Conservation (phyloP, 2,329 filamentous ascomycete genomes). For the Penicillium sp. region DNA sequence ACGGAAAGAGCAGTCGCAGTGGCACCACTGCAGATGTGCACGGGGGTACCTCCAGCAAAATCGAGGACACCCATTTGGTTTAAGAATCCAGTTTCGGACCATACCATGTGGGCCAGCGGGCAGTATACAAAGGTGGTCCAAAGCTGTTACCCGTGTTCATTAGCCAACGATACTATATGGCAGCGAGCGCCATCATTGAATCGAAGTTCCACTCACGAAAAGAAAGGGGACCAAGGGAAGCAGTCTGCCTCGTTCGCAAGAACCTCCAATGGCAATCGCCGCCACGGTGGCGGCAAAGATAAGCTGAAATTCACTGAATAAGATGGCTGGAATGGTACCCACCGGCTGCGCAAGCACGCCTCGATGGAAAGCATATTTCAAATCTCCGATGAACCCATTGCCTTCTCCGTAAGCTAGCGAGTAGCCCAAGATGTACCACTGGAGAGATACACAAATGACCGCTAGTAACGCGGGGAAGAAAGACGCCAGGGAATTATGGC, state of each 20-base stretch:
- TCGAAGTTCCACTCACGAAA: constrained; percentile 28
- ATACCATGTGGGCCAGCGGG: constrained; percentile 52
- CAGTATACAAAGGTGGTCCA: constrained; percentile 53
- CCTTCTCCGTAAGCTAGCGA: constrained; percentile 52
- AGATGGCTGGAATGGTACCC: constrained; percentile 51
- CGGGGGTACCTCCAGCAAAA: constrained; percentile 49
- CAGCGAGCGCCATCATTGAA: too few relatives aligned
- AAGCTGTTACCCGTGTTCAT: constrained; percentile 29
- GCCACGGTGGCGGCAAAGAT: constrained; percentile 54
- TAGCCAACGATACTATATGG: not conserved
- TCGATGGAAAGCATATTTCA: constrained; percentile 48
- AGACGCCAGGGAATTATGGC: constrained; percentile 50
- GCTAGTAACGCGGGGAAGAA: constrained; percentile 51
- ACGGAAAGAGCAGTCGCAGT: constrained; percentile 46
- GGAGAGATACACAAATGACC: constrained; percentile 51
- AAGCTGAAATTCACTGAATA: constrained; percentile 55
- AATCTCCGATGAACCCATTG: constrained; percentile 46
- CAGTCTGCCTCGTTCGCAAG: constrained; percentile 50
- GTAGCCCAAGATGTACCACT: constrained; percentile 54
- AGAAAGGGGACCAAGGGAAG: constrained; percentile 51
- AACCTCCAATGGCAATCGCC: constrained; percentile 52
- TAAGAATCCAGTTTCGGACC: constrained; percentile 47
- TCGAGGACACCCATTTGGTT: constrained; percentile 48
- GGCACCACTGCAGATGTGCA: constrained; percentile 47
- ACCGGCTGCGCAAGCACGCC: constrained; percentile 50